phyloP scores from a whole-genome alignment of 805 yeast genomes.

The Clavispora fructus region DNA sequence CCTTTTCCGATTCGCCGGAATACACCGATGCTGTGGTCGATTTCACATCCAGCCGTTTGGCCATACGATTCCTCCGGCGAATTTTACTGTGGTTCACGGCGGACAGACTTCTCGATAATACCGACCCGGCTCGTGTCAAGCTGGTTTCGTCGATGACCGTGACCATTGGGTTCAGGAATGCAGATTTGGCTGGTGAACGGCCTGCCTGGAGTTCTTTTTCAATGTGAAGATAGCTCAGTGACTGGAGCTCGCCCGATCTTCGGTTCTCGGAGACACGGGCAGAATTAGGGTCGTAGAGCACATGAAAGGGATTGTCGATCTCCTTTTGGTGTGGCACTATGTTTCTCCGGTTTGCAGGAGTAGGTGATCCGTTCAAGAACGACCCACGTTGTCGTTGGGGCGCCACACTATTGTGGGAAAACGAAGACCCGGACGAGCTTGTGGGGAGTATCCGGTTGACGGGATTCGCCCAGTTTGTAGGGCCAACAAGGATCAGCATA shows the following conservation, averaged over 20 bases:
- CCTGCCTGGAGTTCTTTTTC: conserved; percentile 12
- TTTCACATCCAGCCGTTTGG: conserved; percentile 11
- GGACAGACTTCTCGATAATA: conserved; percentile 27
- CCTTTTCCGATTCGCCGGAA: conserved; percentile 4
- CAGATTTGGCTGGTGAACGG: background rate
- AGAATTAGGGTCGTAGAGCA: conserved; percentile 7
- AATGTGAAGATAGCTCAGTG: conserved; percentile 12
- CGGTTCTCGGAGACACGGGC: background rate
- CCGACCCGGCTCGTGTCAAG: conserved; percentile 21
- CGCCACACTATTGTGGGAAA: background rate
- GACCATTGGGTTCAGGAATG: conserved; percentile 5
- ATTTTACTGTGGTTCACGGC: conserved; percentile 27
- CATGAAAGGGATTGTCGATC: conserved; percentile 9
- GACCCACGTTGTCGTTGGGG: background rate
- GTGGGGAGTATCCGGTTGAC: conserved; percentile 5
- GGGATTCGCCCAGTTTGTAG: conserved; percentile 6
- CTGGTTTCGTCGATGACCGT: conserved; percentile 9
- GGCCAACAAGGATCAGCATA: conserved; percentile 9
- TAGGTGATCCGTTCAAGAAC: background rate
- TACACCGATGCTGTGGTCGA: conserved; percentile 5
- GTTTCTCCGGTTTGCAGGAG: background rate
- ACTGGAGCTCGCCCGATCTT: conserved; percentile 1
- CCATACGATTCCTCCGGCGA: conserved; percentile 24
- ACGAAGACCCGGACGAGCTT: background rate
- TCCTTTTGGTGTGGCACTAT: background rate